Evolutionary conservation across 495 filamentous ascomycete genomes (phyloP).

Genomic region (Aspergillus haitiensis): DNA sequence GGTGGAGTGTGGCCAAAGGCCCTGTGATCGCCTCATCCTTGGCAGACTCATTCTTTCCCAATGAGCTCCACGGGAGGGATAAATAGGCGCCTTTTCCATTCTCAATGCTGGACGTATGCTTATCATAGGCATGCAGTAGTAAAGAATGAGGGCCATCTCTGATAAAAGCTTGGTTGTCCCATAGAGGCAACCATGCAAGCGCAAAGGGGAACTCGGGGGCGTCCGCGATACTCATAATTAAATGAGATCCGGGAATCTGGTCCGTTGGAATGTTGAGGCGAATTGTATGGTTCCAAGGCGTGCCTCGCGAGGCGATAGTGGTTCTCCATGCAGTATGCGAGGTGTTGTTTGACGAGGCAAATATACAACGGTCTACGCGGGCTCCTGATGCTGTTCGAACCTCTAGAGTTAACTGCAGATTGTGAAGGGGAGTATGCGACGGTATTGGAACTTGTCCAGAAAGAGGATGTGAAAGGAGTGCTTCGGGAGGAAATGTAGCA

Average conservation of each 20-base stretch:
- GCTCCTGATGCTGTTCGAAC: conserved; percentile 76
- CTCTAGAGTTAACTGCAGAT: conserved; percentile 87
- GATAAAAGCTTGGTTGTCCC: conserved; percentile 89
- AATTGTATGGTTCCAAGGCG: conserved; percentile 84
- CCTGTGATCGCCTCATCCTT: conserved; percentile 75
- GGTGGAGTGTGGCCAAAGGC: conserved; percentile 68
- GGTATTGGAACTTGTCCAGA: conserved; percentile 72
- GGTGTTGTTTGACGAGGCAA: conserved; percentile 73
- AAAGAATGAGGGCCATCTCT: conserved; percentile 81
- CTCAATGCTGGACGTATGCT: conserved; percentile 65
- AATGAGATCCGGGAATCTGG: conserved; percentile 79
- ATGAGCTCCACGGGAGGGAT: conserved; percentile 72
- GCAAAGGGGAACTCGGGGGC: conserved; percentile 84
- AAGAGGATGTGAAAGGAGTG: conserved; percentile 75
- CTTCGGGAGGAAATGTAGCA: conserved; percentile 71
- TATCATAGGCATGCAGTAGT: conserved; percentile 85
- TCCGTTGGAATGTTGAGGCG: conserved; percentile 76
- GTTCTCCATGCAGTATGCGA: conserved; percentile 84
- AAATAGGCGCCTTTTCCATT: conserved; percentile 79
- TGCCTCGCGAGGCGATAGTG: conserved; percentile 71
- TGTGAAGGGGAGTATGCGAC: conserved; percentile 58
- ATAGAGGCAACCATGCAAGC: conserved; percentile 87
- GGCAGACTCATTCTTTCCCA: conserved; percentile 60
- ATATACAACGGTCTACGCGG: conserved; percentile 83
- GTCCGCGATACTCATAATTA: conserved; percentile 86